Base-by-base conservation (phyloP, 2,329 filamentous ascomycete species). In the Cladorrhinum sp. region DNA sequence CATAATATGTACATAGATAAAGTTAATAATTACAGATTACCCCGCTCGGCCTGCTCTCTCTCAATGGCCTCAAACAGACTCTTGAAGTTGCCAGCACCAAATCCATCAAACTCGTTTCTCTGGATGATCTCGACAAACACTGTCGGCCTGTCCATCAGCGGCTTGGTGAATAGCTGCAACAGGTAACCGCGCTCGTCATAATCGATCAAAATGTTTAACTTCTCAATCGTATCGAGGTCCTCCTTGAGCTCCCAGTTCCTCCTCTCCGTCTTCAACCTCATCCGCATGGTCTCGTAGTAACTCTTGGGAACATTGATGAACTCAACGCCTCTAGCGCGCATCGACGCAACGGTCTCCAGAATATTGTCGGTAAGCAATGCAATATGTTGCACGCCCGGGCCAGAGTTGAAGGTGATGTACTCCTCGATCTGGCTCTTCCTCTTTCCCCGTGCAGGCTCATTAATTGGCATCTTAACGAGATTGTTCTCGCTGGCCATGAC, bases 71-170 rank as follows among this genome's bases (percentile, higher is more conserved):
- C 93, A 70, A 97, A 97, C 68, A 97, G 71, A 63, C 89, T 92
- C 85, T 92, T 96, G 79, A 97, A 97, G 75, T 97, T 98, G 1
- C 93, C 93, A 0, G 93, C 93, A 3, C 93, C 93, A 68, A 97
- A 97, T 0, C 93, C 93, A 29, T 90, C 87, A 74, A 97, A 97
- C 65, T 92, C 87, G 69, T 96, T 88, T 60, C 93, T 81, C 80
- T 97, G 92, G 69, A 97, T 97, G 69, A 97, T 96, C 83, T 97
- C 93, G 65, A 97, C 86, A 73, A 97, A 97, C 25, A 97, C 93
- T 2, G 93, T 97, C 23, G 93, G 93, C 12, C 93, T 87, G 76
- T 97, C 93, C 88, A 96, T 91, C 67, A 97, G 76, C 65, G 93
- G 93, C 85, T 92, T 92, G 29, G 88, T 91, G 75, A 92, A 92